Conservation (phyloP, 2,329 filamentous ascomycete species). For the Colletotrichum tropicicola region DNA sequence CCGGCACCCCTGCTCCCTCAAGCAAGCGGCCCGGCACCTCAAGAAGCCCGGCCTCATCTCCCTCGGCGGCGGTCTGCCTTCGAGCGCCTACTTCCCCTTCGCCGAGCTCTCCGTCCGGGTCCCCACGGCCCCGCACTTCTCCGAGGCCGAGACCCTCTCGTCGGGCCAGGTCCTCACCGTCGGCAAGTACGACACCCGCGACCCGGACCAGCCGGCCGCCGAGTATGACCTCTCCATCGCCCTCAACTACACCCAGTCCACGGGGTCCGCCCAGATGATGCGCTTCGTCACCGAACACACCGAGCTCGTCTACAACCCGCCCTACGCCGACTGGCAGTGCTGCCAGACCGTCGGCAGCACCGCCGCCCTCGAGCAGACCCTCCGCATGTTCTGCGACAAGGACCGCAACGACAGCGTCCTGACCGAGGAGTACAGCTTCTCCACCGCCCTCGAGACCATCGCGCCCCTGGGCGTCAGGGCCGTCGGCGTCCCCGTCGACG, state of each 20-base stretch:
- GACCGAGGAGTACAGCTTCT: constrained; percentile 92
- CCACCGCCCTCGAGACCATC: constrained; percentile 71
- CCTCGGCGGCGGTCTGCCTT: constrained; percentile 90
- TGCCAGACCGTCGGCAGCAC: constrained; percentile 88
- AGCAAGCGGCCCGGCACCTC: constrained; percentile 81
- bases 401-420: constrained; percentile 80
- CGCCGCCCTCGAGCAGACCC: constrained; percentile 81
- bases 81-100: constrained; percentile 92
- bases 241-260: constrained; percentile 92
- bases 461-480: constrained; percentile 60
- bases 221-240: constrained; percentile 83
- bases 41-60: constrained; percentile 88
- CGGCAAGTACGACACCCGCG: constrained; percentile 84
- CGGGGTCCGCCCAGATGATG: constrained; percentile 85
- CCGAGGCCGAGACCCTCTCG: constrained; percentile 70
- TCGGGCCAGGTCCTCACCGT: constrained; percentile 70
- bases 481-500: constrained; percentile 61
- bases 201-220: constrained; percentile 49
- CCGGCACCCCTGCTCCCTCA: constrained; percentile 76
- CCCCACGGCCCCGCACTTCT: constrained; percentile 74
- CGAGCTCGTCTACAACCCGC: constrained; percentile 86
- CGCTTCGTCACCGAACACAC: constrained; percentile 95
- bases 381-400: constrained; percentile 80
- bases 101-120: constrained; percentile 80
- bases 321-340: constrained; percentile 90